Evolutionary conservation across 2,329 filamentous ascomycete species (phyloP), one percentile per base, ranked within the genome.

Genomic region (Trichophyton rubrum): DNA sequence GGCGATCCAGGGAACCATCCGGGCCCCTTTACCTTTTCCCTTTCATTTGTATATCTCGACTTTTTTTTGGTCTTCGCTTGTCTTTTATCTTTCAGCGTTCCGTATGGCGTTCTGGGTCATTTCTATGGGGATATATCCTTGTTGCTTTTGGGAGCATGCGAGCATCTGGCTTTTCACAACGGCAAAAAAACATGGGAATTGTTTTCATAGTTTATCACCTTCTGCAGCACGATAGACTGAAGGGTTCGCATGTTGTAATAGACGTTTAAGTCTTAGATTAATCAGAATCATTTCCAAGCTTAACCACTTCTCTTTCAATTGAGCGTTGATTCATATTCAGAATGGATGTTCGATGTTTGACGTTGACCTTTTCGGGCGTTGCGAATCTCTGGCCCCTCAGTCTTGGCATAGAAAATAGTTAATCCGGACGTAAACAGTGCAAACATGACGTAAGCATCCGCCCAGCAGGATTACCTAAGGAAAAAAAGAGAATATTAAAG

Each of bases 191-290:
- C 11, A 33, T 53, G 49, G 49, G 49, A 15, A 33, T n/a, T 53
- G 49, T 27, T 53, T 53, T 53, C 43, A 47, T 47, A 20, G 43
- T 53, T 53, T 53, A 53, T 53, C 49, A 27, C 49, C 49, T 30
- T 53, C 49, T 38, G 7, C 22, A 33, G 49, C 49, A 53, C 24
- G 22, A 53, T 53, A 53, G 49, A 53, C 49, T 53, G 27, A 53
- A 53, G 49, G 17, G 22, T 53, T 53, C 49, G 24, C 49, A 53
- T 53, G 49, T 53, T 47, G 24, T 47, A 30, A 53, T 20, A 24
- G 27, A 53, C 27, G 49, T 30, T 30, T 53, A 53, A 38, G 49
- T 24, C 49, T 53, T 53, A 53, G 49, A 53, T 33, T 53, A 53
- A 53, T 53, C 49, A 53, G 30, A n/a, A 53, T 30, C 22, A 53